A percentile compares a stretch with the other conserved stretches of the same genome.
Evolutionary conservation across 1,284 basidiomycete genomes (phyloP).

Genomic region (Xerocomus nothofagi): DNA sequence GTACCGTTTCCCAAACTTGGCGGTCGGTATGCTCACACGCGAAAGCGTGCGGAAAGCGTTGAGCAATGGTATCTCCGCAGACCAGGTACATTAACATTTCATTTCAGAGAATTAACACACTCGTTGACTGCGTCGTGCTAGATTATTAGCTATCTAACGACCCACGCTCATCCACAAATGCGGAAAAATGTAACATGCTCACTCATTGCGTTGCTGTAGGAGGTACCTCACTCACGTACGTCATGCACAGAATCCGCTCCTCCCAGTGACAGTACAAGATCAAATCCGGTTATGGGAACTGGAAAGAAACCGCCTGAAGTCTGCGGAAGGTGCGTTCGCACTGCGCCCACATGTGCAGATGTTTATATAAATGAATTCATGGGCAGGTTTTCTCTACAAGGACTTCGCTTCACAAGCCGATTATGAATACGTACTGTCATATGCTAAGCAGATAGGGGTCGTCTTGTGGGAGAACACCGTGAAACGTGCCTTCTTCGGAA

Average conservation of each 20-base stretch:
- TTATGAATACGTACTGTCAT: conserved; percentile 84
- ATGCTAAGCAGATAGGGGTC: conserved; percentile 80
- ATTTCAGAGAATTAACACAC: conserved; percentile 13
- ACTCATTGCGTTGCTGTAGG: conserved; percentile 9
- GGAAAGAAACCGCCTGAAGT: conserved; percentile 89
- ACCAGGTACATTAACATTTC: conserved; percentile 64
- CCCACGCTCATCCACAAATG: conserved; percentile 98
- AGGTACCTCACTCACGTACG: conserved; percentile 19
- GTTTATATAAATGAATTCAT: conserved; percentile 15
- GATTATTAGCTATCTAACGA: conserved; percentile 94
- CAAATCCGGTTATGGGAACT: conserved; percentile 98
- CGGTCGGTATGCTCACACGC: conserved; percentile 92
- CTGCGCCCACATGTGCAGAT: conserved; percentile 18
- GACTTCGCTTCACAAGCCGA: conserved; percentile 85
- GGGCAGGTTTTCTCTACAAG: conserved; percentile 81
- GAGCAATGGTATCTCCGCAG: conserved; percentile 92
- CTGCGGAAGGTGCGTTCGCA: conserved; percentile 69
- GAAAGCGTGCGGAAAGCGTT: conserved; percentile 95
- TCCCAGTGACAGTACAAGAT: conserved; percentile 96
- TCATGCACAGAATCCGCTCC: conserved; percentile 69
- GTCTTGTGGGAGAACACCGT: conserved; percentile 75
- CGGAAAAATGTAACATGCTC: conserved; percentile 72
- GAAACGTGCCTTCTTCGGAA: conserved; percentile 83
- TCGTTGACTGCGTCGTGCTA: conserved; percentile 35
- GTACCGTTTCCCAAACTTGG: conserved; percentile 94